Percentiles rank a stretch among this genome's conserved stretches.
Conservation (phyloP, 1,284 basidiomycete species). For the Xerocomus nothofagi region DNA sequence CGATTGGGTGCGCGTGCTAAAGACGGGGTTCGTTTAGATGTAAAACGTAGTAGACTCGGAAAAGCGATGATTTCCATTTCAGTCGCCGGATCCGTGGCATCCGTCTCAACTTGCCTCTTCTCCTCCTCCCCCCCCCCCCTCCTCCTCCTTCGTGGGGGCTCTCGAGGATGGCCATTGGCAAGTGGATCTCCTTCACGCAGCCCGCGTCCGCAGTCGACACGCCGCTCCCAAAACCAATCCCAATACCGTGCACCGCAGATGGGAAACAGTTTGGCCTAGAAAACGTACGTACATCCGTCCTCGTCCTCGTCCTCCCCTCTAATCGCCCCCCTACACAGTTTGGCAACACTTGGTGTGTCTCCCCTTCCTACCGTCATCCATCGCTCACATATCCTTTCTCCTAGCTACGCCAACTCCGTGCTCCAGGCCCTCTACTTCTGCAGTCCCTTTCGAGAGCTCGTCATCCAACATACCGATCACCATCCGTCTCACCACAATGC, state of each 20-base stretch:
- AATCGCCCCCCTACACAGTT: constrained; percentile 48
- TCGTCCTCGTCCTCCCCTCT: background rate
- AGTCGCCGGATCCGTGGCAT: constrained; percentile 1
- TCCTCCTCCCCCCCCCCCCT: background rate
- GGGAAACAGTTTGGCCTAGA: constrained; percentile 88
- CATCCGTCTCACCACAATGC: constrained; percentile 30
- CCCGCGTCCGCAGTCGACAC: constrained; percentile 27
- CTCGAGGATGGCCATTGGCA: constrained; percentile 31
- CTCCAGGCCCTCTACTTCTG: constrained; percentile 94
- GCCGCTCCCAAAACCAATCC: constrained; percentile 34
- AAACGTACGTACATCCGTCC: constrained; percentile 65
- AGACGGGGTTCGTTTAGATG: constrained; percentile 35
- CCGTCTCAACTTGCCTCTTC: background rate
- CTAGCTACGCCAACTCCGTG: constrained; percentile 96
- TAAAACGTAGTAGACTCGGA: too few relatives aligned
- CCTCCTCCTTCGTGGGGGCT: background rate
- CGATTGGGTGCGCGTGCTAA: constrained; percentile 53
- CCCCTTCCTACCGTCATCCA: constrained; percentile 2
- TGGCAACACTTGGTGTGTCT: constrained; percentile 76
- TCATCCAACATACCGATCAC: constrained; percentile 58
- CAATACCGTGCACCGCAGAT: constrained; percentile 54
- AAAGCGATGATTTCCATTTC: constrained; percentile 15
- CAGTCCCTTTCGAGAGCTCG: constrained; percentile 75
- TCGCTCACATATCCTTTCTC: constrained; percentile 19
- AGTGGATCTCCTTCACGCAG: constrained; percentile 40